Conservation (phyloP, 768 basidiomycete genomes). For the Lentinula detonsa region DNA sequence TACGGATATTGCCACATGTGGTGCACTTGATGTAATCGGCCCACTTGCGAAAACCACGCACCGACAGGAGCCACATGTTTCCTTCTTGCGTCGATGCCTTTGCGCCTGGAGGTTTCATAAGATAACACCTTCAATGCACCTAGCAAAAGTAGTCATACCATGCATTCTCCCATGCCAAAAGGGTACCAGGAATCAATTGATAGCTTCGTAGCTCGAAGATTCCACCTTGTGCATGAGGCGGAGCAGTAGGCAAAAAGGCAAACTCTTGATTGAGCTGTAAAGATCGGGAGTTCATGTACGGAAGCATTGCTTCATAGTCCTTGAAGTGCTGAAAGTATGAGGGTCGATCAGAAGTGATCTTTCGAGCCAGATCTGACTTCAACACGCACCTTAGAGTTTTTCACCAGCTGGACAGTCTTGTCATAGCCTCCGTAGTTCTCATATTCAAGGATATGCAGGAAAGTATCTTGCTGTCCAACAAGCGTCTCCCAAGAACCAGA, state of each 20-base stretch:
- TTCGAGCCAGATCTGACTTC: background rate
- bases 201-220: slow-evolving; percentile 93
- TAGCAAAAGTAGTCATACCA: slow-evolving; percentile 47
- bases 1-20: slow-evolving; percentile 98
- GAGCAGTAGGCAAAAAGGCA: slow-evolving; percentile 88
- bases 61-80: slow-evolving; percentile 83
- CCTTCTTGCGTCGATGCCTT: slow-evolving; percentile 89
- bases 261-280: slow-evolving; percentile 90
- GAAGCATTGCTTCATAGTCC: slow-evolving; percentile 70
- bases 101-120: slow-evolving; percentile 50
- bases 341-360: slow-evolving; percentile 5
- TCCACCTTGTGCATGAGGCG: slow-evolving; percentile 82
- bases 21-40: slow-evolving; percentile 82
- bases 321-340: slow-evolving; percentile 47
- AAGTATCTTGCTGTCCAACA: slow-evolving; percentile 87
- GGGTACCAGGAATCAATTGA: slow-evolving; percentile 78
- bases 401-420: slow-evolving; percentile 59
- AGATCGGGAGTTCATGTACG: slow-evolving; percentile 65
- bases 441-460: slow-evolving; percentile 80
- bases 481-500: slow-evolving; percentile 92
- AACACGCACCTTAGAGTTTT: slow-evolving; percentile 54
- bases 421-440: slow-evolving; percentile 92
- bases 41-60: slow-evolving; percentile 90
- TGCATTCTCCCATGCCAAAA: slow-evolving; percentile 92
- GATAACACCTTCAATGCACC: too few species aligned